Percentiles rank a stretch among this genome's conserved stretches.
Conservation (phyloP, 805 yeast species). For the Kuraishia floccosa region DNA sequence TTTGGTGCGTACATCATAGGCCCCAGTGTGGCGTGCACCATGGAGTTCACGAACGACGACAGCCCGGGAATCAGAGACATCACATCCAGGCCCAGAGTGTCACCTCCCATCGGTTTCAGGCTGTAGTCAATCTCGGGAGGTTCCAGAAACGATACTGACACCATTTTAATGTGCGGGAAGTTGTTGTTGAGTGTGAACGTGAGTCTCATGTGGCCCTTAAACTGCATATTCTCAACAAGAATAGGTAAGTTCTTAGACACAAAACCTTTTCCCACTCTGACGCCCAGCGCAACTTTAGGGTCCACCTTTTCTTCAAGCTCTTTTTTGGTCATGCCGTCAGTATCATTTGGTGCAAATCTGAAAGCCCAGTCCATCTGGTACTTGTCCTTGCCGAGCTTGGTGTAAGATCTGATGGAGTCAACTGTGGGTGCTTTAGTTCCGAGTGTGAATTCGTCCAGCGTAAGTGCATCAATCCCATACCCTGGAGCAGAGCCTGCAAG, state of each 20-base stretch:
- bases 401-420: conserved; percentile 60
- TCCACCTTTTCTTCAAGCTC: conserved; percentile 61
- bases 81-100: conserved; percentile 74
- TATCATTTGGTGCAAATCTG: conserved; percentile 72
- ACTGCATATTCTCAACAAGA: conserved; percentile 71
- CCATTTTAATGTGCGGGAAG: conserved; percentile 72
- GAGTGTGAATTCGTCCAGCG: conserved; percentile 66
- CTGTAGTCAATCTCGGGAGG: conserved; percentile 73
- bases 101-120: conserved; percentile 83
- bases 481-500: conserved; percentile 72
- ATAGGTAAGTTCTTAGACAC: conserved; percentile 70
- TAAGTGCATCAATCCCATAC: conserved; percentile 64
- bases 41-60: conserved; percentile 55
- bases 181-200: conserved; percentile 47
- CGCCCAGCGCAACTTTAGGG: conserved; percentile 76
- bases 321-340: conserved; percentile 72
- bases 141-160: conserved; percentile 62
- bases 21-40: conserved; percentile 59
- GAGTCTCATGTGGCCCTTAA: conserved; percentile 58
- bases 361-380: conserved; percentile 83
- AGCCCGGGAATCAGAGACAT: conserved; percentile 81
- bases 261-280: conserved; percentile 71
- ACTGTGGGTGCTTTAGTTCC: conserved; percentile 77
- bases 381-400: conserved; percentile 53
- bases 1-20: conserved; percentile 82